phyloP scores from a whole-genome alignment of 1,284 basidiomycete genomes.

The Ustilago bromivora region DNA sequence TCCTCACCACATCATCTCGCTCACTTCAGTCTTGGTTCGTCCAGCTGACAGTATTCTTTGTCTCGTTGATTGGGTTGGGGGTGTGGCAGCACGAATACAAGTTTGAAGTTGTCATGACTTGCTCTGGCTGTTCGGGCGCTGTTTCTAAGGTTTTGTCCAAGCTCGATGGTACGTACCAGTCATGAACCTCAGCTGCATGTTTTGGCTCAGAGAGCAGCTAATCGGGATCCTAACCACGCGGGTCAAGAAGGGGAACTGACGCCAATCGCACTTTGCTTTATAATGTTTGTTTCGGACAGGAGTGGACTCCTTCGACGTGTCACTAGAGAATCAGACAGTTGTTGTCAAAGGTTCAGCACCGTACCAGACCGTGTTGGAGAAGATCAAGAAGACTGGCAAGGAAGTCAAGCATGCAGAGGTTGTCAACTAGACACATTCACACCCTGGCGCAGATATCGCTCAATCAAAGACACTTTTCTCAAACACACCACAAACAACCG shows the following conservation, averaged over 20 bases:
- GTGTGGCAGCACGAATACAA: conserved; percentile 72
- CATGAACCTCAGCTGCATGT: too few relatives aligned
- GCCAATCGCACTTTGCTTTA: background rate
- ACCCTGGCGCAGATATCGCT: background rate
- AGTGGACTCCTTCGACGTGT: conserved; percentile 72
- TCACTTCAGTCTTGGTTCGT: background rate
- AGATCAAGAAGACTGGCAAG: conserved; percentile 89
- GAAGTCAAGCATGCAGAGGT: conserved; percentile 72
- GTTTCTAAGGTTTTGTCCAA: conserved; percentile 79
- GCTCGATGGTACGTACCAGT: conserved; percentile 74
- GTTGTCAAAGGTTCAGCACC: conserved; percentile 76
- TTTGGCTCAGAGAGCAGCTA: too few relatives aligned
- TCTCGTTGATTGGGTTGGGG: background rate
- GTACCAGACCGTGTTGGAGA: conserved; percentile 78
- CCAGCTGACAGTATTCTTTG: background rate
- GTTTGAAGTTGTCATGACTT: conserved; percentile 83
- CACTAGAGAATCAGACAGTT: conserved; percentile 79
- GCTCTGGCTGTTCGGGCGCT: conserved; percentile 83
- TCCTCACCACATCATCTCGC: background rate
- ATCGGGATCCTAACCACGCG: too few relatives aligned
- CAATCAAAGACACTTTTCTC: background rate
- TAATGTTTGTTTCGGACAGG: conserved; percentile 18
- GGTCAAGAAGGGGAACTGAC: background rate
- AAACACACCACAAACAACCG: background rate
- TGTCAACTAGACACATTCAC: conserved; percentile 24